Evolutionary conservation across 1,284 basidiomycete species (phyloP).

Genomic region (Salmacisia buchloeana): DNA sequence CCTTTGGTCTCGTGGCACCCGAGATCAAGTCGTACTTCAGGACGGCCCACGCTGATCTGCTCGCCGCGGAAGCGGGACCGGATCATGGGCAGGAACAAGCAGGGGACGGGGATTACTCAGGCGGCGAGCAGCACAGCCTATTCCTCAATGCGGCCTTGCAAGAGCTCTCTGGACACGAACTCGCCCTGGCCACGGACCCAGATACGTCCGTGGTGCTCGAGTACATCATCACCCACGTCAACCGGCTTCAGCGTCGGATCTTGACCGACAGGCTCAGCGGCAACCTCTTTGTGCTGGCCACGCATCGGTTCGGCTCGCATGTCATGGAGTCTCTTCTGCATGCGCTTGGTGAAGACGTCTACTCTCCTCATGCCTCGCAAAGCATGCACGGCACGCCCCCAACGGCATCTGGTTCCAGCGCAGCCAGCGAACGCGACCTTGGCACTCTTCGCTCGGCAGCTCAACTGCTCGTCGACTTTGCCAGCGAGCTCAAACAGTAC

Average conservation of each 20-base stretch:
- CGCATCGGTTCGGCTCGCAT: slow-evolving; percentile 47
- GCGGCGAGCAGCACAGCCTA: slow-evolving; percentile 29
- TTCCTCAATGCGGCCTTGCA: slow-evolving; percentile 42
- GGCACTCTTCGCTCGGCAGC: slow-evolving; percentile 32
- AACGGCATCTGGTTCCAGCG: slow-evolving; percentile 16
- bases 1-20: slow-evolving; percentile 40
- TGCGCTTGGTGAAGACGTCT: too few species aligned
- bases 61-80: slow-evolving; percentile 18
- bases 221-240: slow-evolving; percentile 28
- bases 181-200: slow-evolving; percentile 41
- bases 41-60: slow-evolving; percentile 21
- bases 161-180: slow-evolving; percentile 45
- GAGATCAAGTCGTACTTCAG: slow-evolving; percentile 43
- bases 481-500: slow-evolving; percentile 18
- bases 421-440: too few species aligned
- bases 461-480: slow-evolving; percentile 29
- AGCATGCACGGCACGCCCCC: slow-evolving; percentile 15
- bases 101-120: too few species aligned
- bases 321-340: slow-evolving; percentile 33
- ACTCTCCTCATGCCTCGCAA: slow-evolving; percentile 21
- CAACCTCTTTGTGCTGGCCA: slow-evolving; percentile 27
- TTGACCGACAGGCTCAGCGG: slow-evolving; percentile 44
- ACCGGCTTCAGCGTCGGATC: slow-evolving; percentile 35
- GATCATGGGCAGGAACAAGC: slow-evolving; percentile 12
- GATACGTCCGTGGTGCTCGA: slow-evolving; percentile 45